Base-by-base conservation (phyloP, 805 yeast genomes). In the Suhomyces xylopsoci region DNA sequence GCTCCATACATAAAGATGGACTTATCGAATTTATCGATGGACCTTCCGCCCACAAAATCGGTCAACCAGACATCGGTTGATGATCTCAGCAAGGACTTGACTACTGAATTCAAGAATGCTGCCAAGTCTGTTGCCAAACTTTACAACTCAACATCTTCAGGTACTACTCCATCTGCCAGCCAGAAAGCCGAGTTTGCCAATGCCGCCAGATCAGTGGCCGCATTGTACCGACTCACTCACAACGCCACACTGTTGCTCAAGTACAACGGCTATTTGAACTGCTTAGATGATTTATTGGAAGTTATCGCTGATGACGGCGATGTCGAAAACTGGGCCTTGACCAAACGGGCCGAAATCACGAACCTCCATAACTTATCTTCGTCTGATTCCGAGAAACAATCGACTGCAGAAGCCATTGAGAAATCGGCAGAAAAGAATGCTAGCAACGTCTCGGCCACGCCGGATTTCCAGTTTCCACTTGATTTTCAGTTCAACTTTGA, bases 101-200 rank as follows among this genome's bases (percentile, higher is more conserved):
- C 83, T 0, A 67, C 71, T n/a, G 87, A 85, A 62, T 87, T 86
- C 69, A 85, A 83, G 64, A 77, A 76, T 51, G 91, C 91, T 6
- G 91, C 91, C 25, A 80, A 84, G 51, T 79, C 88, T 6, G 88
- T 86, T 25, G 86, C 91, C 14, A 79, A 70, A n/a, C 60, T 76
- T 12, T 74, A 73, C 55, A 71, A 71, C 56, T 56, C 63, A n/a
- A 57, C 66, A 12, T 49, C 51, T 12, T 51, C 61, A 7, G 56
- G 53, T 10, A 53, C 45, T 28, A 47, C 47, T 12, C 48, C 59
- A 5, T 48, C 57, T 8, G 25, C 51, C 20, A 47, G 47, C 22
- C 59, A 57, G 22, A 68, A 68, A 54, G 44, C 57, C 5, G 77
- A 73, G 45, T 75, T 75, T 60, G 67, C 77, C 10, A 61, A 62